Evolutionary conservation across 176 grass and related monocot genomes (phyloP), one percentile per base, ranked within the genome.

Genomic region (Miscanthus lutarioriparius): DNA sequence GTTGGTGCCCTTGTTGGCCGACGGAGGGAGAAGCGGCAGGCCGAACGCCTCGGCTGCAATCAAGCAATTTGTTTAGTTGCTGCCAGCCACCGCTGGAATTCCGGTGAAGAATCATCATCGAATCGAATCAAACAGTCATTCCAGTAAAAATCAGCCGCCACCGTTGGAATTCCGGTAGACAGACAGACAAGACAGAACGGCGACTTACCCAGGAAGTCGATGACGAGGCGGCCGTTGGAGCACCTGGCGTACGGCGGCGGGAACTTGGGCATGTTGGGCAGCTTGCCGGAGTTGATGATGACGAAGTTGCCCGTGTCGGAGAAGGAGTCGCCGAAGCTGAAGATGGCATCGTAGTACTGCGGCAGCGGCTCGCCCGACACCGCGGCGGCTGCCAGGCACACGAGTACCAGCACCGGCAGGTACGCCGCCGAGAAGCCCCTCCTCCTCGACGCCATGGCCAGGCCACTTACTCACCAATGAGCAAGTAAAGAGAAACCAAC

Each of bases 311-410:
- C 92, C 10, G 92, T 94, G 78, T 94, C 92, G 7, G 92, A 88
- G 88, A 90, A 92, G 10, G 94, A 97, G 86, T 97, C 94, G 35
- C 94, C 94, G 78, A 97, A 97, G 85, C 91, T 94, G 79, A 97
- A 97, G 26, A 97, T 92, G 12, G 94, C 90, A 67, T 89, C 89
- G 83, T 97, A 97, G 70, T 90, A 89, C 72, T 67, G 77, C 76
- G 70, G 81, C 70, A 91, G 45, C 25, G 80, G 25, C 22, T 84
- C 85, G 7, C 33, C 83, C 2, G 23, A 26, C 1, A n/a, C 48
- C 1, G 26, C 26, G 10, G 11, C 35, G 7, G 10, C 25, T 5
- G 8, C 38, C 13, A 84, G 47, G 9, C 10, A 79, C 36, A 44
- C 38, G 44, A 73, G 70, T 2, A 58, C 58, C n/a, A 77, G 14